Percentiles rank a stretch among this genome's conserved stretches.
Conservation (phyloP, 352 stramenopile species). For the Phytophthora ramorum region DNA sequence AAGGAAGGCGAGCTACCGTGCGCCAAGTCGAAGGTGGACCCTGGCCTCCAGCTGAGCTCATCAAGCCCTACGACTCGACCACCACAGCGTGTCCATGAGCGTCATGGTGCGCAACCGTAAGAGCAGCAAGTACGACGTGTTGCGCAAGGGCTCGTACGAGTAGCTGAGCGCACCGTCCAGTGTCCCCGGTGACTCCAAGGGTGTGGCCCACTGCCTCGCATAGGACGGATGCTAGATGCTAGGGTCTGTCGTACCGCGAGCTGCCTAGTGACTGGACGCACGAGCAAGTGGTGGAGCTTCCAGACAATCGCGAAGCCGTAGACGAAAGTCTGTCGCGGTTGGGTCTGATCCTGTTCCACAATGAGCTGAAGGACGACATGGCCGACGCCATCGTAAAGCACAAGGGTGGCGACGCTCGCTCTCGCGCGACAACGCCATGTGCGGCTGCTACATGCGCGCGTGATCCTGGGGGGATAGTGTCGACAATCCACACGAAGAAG, state of each 20-base stretch:
- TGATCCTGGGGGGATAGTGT: slow-evolving; percentile 45
- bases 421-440: slow-evolving; percentile 78
- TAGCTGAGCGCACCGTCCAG: slow-evolving; percentile 43
- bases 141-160: slow-evolving; percentile 83
- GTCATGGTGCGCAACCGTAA: slow-evolving; percentile 62
- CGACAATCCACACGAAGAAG: slow-evolving; percentile 5
- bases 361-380: slow-evolving; percentile 80
- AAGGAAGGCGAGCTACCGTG: slow-evolving; percentile 28
- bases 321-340: too few species aligned
- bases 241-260: too few species aligned
- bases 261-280: too few species aligned
- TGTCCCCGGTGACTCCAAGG: slow-evolving; percentile 63
- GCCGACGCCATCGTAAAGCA: slow-evolving; percentile 64
- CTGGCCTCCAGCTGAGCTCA: slow-evolving; percentile 41
- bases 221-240: slow-evolving; percentile 76
- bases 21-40: slow-evolving; percentile 22
- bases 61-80: slow-evolving; percentile 89
- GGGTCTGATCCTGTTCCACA: slow-evolving; percentile 85
- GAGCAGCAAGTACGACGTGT: slow-evolving; percentile 51
- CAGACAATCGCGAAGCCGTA: too few species aligned
- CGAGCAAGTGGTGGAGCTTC: too few species aligned
- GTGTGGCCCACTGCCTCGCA: slow-evolving; percentile 40
- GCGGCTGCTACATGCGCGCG: slow-evolving; percentile 59
- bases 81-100: slow-evolving; percentile 83
- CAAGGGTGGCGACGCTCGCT: slow-evolving; percentile 68